Percentiles rank a stretch among this genome's conserved stretches.
Evolutionary conservation across 768 basidiomycete species (phyloP).

Genomic region (Hemileccinum rubropunctum): DNA sequence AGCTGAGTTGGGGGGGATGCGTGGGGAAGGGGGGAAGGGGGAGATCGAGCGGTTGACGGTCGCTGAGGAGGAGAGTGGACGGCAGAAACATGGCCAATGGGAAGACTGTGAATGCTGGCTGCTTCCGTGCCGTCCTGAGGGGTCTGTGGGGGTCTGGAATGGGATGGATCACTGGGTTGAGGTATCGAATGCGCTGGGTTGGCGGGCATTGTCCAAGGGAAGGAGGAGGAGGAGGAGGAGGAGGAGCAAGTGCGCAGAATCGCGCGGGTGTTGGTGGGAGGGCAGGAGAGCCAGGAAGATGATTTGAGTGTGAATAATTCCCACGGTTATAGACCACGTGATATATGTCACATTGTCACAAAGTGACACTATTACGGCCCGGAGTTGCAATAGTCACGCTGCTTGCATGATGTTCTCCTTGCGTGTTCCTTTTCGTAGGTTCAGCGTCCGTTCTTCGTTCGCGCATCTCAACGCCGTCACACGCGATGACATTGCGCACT

Average conservation of each 20-base stretch:
- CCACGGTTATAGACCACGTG: slow-evolving; percentile 17
- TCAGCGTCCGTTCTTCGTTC: slow-evolving; percentile 4
- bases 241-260: neutral
- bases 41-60: slow-evolving; percentile 34
- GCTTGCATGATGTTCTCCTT: slow-evolving; percentile 5
- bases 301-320: slow-evolving; percentile 2
- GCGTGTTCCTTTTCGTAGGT: too few species aligned
- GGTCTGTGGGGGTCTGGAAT: slow-evolving; percentile 33
- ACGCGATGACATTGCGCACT: slow-evolving; percentile 60
- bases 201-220: neutral
- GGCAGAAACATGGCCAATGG: slow-evolving; percentile 49
- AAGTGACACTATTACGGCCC: neutral
- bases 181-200: neutral
- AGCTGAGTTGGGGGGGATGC: neutral
- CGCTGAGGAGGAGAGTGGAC: slow-evolving; percentile 32
- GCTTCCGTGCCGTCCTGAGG: slow-evolving; percentile 42
- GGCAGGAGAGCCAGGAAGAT: neutral
- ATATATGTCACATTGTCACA: neutral
- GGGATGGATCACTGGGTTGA: slow-evolving; percentile 17
- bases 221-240: neutral
- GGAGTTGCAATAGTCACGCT: too few species aligned
- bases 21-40: slow-evolving; percentile 8
- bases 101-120: slow-evolving; percentile 60
- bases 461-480: slow-evolving; percentile 48
- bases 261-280: slow-evolving; percentile 6